A percentile compares a stretch with the other conserved stretches of the same genome.
Evolutionary conservation across 2,329 filamentous ascomycete species (phyloP).

Genomic region (Fusarium neocosmosporiellum): DNA sequence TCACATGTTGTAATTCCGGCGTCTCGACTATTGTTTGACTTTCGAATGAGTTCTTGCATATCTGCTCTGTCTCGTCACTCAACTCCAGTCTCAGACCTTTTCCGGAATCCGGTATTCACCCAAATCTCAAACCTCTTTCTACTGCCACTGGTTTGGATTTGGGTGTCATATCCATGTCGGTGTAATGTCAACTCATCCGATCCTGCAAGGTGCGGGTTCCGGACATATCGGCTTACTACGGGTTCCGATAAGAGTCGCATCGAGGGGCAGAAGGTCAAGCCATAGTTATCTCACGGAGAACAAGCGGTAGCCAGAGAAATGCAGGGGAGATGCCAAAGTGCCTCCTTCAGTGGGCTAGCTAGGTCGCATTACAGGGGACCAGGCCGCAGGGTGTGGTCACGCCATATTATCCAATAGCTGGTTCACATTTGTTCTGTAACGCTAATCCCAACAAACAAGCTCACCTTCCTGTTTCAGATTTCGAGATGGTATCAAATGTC

Average conservation of each 20-base stretch:
- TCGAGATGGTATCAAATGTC: neutral
- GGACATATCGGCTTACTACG: neutral
- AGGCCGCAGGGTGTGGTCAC: neutral
- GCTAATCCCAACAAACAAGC: neutral
- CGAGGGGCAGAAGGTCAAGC: neutral
- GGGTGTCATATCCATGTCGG: neutral
- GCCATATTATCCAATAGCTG: neutral
- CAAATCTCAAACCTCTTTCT: neutral
- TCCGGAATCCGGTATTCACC: conserved; percentile 1
- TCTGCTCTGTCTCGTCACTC: neutral
- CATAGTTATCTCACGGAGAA: neutral
- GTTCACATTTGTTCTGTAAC: neutral
- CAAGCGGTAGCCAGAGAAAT: neutral
- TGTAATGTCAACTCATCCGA: neutral
- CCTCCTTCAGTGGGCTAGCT: neutral
- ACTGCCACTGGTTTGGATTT: neutral
- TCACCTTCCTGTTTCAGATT: neutral
- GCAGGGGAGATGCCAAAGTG: neutral
- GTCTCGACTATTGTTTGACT: neutral
- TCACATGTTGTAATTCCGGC: neutral
- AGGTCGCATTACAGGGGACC: neutral
- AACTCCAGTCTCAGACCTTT: neutral
- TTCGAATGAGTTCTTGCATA: neutral
- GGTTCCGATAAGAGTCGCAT: conserved; percentile 1
- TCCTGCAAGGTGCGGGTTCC: conserved; percentile 7